Percentiles rank a stretch among this genome's conserved stretches.
phyloP scores from a whole-genome alignment of 768 basidiomycete genomes.

The Amanita rimosa region DNA sequence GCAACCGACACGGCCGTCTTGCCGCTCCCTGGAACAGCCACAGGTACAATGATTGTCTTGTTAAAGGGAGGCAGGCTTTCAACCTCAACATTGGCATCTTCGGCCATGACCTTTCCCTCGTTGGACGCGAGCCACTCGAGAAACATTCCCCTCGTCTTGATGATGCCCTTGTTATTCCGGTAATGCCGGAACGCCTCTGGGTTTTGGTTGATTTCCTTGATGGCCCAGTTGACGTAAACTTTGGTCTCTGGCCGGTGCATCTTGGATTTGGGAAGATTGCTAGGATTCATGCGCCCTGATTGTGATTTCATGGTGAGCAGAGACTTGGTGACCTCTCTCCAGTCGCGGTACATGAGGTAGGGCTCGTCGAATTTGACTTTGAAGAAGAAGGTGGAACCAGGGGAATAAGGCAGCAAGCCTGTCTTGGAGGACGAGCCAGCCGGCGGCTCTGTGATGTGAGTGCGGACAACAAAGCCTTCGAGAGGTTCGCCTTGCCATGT shows the following conservation, averaged over 20 bases:
- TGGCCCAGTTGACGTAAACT: constrained; percentile 78
- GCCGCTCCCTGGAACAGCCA: constrained; percentile 94
- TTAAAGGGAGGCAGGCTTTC: constrained; percentile 20
- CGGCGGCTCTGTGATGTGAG: constrained; percentile 40
- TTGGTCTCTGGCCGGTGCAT: constrained; percentile 69
- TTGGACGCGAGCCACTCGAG: constrained; percentile 50
- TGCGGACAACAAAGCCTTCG: constrained; percentile 93
- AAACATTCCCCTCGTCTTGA: constrained; percentile 72
- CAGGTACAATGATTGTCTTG: constrained; percentile 79
- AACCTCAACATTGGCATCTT: constrained; percentile 1
- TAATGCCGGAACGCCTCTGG: constrained; percentile 50
- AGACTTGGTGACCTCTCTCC: constrained; percentile 85
- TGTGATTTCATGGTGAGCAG: constrained; percentile 37
- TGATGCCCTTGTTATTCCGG: constrained; percentile 71
- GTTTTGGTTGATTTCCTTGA: constrained; percentile 57
- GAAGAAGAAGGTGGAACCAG: constrained; percentile 91
- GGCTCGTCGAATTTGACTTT: constrained; percentile 99
- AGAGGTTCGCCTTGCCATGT: constrained; percentile 77
- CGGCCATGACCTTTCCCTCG: constrained; percentile 23
- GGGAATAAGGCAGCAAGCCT: constrained; percentile 51
- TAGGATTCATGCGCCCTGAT: constrained; percentile 14
- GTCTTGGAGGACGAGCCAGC: constrained; percentile 14
- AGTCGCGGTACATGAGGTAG: constrained; percentile 97
- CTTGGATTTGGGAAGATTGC: constrained; percentile 46
- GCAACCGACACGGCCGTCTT: constrained; percentile 84